These are phyloP conservation scores for Harringtonia lauricola DNA, from an alignment of 2,329 filamentous ascomycete genomes.

Conservation along the genomic window DNA sequence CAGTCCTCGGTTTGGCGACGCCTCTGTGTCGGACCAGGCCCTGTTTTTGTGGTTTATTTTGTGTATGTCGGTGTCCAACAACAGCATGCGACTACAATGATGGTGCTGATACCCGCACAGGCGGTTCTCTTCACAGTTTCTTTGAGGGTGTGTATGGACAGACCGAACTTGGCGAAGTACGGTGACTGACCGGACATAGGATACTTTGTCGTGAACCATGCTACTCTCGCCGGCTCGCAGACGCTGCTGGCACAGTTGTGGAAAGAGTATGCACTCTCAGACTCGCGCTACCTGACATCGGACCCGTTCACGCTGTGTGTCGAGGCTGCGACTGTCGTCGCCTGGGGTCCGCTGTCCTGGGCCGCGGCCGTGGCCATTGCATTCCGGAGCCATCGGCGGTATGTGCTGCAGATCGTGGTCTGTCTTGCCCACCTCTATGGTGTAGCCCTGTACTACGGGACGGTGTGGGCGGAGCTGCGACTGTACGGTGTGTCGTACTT, in stretches of 20 bases:
- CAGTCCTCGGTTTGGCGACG: slow-evolving; percentile 13
- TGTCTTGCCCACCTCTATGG: slow-evolving; percentile 48
- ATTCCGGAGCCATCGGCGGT: slow-evolving; percentile 27
- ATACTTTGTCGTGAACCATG: slow-evolving; percentile 66
- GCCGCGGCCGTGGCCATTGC: slow-evolving; percentile 35
- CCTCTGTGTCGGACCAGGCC: slow-evolving; percentile 27
- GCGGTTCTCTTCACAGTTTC: slow-evolving; percentile 61
- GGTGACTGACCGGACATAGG: slow-evolving; percentile 25
- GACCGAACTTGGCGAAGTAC: not conserved
- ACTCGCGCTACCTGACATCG: slow-evolving; percentile 75
- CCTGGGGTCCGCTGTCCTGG: slow-evolving; percentile 49
- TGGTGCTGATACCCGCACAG: slow-evolving; percentile 21
- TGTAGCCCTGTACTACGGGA: slow-evolving; percentile 51
- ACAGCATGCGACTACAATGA: not conserved
- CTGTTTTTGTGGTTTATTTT: slow-evolving; percentile 42
- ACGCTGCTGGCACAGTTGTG: slow-evolving; percentile 74
- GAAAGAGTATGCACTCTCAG: slow-evolving; percentile 85
- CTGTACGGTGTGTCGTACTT: slow-evolving; percentile 37
- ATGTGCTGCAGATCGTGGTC: slow-evolving; percentile 39
- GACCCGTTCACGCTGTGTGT: slow-evolving; percentile 81
- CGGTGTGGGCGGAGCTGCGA: slow-evolving; percentile 37
- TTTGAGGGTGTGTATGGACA: slow-evolving; percentile 61
- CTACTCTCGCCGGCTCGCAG: slow-evolving; percentile 53
- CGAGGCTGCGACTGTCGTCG: slow-evolving; percentile 65
- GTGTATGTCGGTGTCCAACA: slow-evolving; percentile 27